These are phyloP conservation scores for Cyclotella kingstonii DNA, from an alignment of 108 stramenopile species.

Conservation along the genomic window DNA sequence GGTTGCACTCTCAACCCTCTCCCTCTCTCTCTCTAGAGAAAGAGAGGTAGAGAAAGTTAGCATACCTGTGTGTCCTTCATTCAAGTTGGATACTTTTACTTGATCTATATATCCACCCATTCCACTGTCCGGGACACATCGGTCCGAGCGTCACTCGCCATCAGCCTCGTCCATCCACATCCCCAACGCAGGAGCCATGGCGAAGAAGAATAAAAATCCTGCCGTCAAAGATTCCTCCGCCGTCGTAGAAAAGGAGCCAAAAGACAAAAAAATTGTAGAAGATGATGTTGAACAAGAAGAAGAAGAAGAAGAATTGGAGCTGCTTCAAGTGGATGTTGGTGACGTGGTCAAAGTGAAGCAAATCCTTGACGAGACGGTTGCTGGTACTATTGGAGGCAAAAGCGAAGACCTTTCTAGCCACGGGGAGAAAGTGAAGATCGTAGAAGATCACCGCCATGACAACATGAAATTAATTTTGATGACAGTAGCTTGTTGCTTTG, in stretches of 20 bases:
- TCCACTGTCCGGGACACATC: too few relatives aligned
- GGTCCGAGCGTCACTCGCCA: too few relatives aligned
- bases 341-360: slow-evolving; percentile 97
- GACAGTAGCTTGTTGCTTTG: slow-evolving; percentile 89
- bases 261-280: slow-evolving; percentile 14
- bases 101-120: too few relatives aligned
- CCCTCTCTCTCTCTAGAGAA: too few relatives aligned
- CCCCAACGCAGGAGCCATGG: slow-evolving; percentile 11
- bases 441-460: slow-evolving; percentile 83
- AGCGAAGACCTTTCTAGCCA: slow-evolving; percentile 53
- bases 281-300: slow-evolving; percentile 31
- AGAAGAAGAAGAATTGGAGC: slow-evolving; percentile 64
- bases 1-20: too few relatives aligned
- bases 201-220: slow-evolving; percentile 30
- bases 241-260: slow-evolving; percentile 5
- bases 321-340: slow-evolving; percentile 91
- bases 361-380: slow-evolving; percentile 93
- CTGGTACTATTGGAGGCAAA: slow-evolving; percentile 62
- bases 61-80: too few relatives aligned
- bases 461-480: slow-evolving; percentile 92
- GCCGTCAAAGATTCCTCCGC: slow-evolving; percentile 3
- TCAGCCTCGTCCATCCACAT: too few relatives aligned
- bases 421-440: slow-evolving; percentile 46
- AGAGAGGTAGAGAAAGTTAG: too few relatives aligned
- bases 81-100: too few relatives aligned